Evolutionary conservation across 306 rosid genomes (phyloP).

Genomic region (Coriaria nepalensis): DNA sequence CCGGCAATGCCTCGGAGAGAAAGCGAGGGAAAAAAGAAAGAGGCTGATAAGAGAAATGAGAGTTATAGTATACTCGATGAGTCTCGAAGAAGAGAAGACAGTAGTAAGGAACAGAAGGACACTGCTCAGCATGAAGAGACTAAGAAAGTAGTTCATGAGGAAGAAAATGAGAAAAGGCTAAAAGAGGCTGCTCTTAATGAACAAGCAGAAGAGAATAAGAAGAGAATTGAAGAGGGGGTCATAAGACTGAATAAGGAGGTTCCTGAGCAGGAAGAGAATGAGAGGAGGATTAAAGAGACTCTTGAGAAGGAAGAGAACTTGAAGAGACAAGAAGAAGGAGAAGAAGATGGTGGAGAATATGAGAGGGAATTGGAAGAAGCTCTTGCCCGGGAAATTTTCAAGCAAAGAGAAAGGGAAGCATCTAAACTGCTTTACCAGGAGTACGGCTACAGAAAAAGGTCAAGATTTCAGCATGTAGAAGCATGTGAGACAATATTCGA

Average conservation of each 20-base stretch:
- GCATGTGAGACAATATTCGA: conserved; percentile 14
- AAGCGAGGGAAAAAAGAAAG: conserved; percentile 14
- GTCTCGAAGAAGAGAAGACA: conserved; percentile 12
- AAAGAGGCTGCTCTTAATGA: conserved; percentile 10
- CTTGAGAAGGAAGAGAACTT: conserved; percentile 27
- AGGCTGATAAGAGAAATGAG: conserved; percentile 18
- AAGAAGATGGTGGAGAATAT: conserved; percentile 4
- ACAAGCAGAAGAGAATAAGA: conserved; percentile 21
- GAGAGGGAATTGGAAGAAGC: conserved; percentile 14
- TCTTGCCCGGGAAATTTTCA: conserved; percentile 4
- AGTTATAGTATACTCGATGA: conserved; percentile 24
- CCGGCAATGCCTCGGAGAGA: conserved; percentile 23
- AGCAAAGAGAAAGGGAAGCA: conserved; percentile 18
- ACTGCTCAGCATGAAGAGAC: conserved; percentile 20
- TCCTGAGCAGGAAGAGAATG: conserved; percentile 30
- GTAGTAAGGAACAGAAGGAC: conserved; percentile 19
- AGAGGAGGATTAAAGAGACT: conserved; percentile 21
- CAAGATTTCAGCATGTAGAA: conserved; percentile 16
- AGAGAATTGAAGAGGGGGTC: conserved; percentile 14
- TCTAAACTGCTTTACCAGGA: conserved; percentile 16
- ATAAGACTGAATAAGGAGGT: conserved; percentile 18
- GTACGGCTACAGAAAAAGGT: conserved; percentile 10
- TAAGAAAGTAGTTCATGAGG: conserved; percentile 23
- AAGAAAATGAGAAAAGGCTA: conserved; percentile 23
- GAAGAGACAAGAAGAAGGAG: conserved; percentile 16